Conservation (phyloP, 257 asterid species). For the Fraxinus anomala region DNA sequence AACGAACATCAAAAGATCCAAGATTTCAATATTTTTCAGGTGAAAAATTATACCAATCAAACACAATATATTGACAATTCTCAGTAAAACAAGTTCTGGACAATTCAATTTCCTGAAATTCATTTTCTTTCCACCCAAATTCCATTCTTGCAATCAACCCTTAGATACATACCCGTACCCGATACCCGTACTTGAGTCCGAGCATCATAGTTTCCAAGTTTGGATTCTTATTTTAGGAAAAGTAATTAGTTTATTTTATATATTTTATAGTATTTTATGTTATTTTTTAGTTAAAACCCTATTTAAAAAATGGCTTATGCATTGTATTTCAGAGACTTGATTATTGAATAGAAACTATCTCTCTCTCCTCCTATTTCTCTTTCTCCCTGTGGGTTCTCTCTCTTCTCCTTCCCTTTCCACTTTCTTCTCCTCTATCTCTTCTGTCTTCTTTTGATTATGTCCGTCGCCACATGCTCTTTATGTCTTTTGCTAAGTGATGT, state of each 20-base stretch:
- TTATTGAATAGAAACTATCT: too few species aligned
- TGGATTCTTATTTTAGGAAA: not conserved
- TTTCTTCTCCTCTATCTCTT: not conserved
- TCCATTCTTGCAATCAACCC: too few species aligned
- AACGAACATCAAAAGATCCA: too few species aligned
- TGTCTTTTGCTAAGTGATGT: conserved; percentile 1
- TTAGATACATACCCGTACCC: too few species aligned
- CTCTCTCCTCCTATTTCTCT: not conserved
- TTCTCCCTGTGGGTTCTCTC: not conserved
- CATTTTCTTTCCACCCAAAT: too few species aligned
- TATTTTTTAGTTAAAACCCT: not conserved
- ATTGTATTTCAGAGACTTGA: not conserved
- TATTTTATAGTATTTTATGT: not conserved
- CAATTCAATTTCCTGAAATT: too few species aligned
- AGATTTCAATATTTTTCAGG: too few species aligned
- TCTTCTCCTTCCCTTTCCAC: not conserved
- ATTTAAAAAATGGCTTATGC: not conserved
- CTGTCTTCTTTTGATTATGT: not conserved
- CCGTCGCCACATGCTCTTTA: not conserved
- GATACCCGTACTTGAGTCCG: too few species aligned
- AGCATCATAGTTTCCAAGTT: too few species aligned
- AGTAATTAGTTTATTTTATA: not conserved
- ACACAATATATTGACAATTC: too few species aligned
- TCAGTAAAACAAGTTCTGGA: too few species aligned
- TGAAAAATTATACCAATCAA: too few species aligned